These are phyloP conservation scores for Geranium brycei DNA, from an alignment of 345 rosid species.

Conservation along the genomic window DNA sequence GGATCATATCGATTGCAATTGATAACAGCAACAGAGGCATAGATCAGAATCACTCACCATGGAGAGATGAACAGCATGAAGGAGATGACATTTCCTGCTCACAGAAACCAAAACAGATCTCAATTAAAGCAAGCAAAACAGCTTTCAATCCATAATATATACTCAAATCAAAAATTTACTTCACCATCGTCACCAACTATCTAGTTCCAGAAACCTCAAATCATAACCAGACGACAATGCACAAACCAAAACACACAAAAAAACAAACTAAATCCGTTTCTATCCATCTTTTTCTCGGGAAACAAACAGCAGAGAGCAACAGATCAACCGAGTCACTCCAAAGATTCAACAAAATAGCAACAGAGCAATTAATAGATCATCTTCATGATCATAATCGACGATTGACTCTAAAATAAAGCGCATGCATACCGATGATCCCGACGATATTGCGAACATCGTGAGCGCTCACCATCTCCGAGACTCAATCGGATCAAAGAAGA, in stretches of 20 bases:
- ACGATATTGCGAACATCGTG: no score
- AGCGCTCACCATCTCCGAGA: no score
- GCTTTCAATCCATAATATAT: not conserved
- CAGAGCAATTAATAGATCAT: no score
- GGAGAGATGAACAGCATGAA: constrained; percentile 19
- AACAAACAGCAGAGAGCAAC: not conserved
- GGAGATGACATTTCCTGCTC: constrained; percentile 18
- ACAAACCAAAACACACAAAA: not conserved
- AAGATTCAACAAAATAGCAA: no score
- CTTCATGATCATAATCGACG: no score
- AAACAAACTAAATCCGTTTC: not conserved
- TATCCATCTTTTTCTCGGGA: not conserved
- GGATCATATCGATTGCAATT: not conserved
- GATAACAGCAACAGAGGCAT: no score
- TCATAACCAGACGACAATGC: not conserved
- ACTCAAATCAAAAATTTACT: not conserved
- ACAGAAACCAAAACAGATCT: not conserved
- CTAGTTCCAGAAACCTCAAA: not conserved
- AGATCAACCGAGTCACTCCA: no score
- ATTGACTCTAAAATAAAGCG: no score
- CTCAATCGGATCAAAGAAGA: no score
- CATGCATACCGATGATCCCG: no score
- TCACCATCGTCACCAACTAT: not conserved
- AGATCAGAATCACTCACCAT: constrained; percentile 3
- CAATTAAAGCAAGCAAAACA: not conserved